Evolutionary conservation across 1,139 yeast genomes (phyloP).

Genomic region (Blastobotrys serpentis): DNA sequence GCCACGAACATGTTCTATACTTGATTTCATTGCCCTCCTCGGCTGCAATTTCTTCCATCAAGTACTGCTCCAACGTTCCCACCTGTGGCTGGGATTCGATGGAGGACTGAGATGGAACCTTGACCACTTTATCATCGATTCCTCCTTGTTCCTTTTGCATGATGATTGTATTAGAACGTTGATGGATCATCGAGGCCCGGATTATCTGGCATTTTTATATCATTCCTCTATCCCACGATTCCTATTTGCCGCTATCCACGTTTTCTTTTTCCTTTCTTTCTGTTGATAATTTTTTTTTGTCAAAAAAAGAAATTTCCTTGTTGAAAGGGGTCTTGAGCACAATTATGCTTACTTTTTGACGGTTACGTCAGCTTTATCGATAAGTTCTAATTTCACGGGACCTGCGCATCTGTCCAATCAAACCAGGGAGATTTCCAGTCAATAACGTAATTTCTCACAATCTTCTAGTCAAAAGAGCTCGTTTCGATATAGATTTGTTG

Average conservation of each 20-base stretch:
- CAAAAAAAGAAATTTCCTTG: background rate
- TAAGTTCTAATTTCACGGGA: background rate
- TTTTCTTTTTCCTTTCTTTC: too few species aligned
- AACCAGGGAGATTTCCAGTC: too few species aligned
- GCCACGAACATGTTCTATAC: conserved; percentile 57
- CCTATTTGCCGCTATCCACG: too few species aligned
- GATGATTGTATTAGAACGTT: too few species aligned
- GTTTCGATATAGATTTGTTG: background rate
- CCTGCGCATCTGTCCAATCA: too few species aligned
- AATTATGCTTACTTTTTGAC: background rate
- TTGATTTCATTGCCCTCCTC: conserved; percentile 43
- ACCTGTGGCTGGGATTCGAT: conserved; percentile 15
- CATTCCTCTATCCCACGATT: too few species aligned
- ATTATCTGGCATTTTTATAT: too few species aligned
- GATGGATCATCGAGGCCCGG: too few species aligned
- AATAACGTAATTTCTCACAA: too few species aligned
- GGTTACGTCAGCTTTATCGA: conserved; percentile 1
- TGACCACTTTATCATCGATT: background rate
- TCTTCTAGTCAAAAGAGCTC: too few species aligned
- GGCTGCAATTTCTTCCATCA: conserved; percentile 31
- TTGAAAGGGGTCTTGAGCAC: background rate
- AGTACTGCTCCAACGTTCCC: conserved; percentile 34
- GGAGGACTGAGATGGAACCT: background rate
- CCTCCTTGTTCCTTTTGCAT: conserved; percentile 7
- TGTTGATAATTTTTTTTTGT: too few species aligned